Percentiles rank a stretch among this genome's conserved stretches.
phyloP scores from a whole-genome alignment of 2,329 filamentous ascomycete species.

The Beauveria caledonica region DNA sequence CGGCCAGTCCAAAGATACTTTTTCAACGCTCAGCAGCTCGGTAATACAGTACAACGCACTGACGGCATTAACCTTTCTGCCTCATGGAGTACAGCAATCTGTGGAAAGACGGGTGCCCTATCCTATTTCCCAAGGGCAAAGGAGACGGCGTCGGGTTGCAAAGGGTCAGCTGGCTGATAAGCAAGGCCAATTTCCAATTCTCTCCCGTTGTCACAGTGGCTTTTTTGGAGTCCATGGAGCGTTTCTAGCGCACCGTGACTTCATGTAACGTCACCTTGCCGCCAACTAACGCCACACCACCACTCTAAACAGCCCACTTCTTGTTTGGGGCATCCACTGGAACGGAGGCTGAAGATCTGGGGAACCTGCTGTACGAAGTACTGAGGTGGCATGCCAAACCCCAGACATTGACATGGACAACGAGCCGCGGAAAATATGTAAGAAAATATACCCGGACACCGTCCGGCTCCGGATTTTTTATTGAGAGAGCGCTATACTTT shows the following conservation, averaged over 20 bases:
- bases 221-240: not conserved
- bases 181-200: not conserved
- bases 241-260: not conserved
- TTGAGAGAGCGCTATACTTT: too few species aligned
- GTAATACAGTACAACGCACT: too few species aligned
- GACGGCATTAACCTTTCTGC: not conserved
- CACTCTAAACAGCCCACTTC: not conserved
- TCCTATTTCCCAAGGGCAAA: not conserved
- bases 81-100: not conserved
- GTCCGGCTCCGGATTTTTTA: too few species aligned
- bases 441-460: not conserved
- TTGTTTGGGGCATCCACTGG: not conserved
- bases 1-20: not conserved
- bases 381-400: too few species aligned
- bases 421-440: not conserved
- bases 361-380: not conserved
- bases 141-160: slow-evolving; percentile 1
- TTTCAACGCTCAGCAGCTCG: too few species aligned
- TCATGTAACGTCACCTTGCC: slow-evolving; percentile 12
- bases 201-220: slow-evolving; percentile 4
- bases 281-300: slow-evolving; percentile 5
- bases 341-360: slow-evolving; percentile 10
- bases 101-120: not conserved
- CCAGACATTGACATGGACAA: not conserved
- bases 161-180: slow-evolving; percentile 1